Conservation (phyloP, 164 flowering plant genomes). For the Vitis amurensis region DNA sequence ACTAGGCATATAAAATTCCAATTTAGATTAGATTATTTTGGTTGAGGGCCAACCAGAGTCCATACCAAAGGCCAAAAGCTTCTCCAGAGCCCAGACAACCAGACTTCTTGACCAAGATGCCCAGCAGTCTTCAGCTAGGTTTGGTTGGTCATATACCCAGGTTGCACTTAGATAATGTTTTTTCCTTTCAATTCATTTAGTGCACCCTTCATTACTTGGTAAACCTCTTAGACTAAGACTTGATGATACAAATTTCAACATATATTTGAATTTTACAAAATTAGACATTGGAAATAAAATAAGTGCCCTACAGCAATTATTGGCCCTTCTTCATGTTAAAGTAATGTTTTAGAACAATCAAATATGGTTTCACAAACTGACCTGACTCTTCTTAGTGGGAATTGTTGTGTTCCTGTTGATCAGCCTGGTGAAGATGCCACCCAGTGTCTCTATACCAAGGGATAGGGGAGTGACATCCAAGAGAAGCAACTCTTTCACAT, state of each 20-base stretch:
- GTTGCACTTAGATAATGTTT: too few species aligned
- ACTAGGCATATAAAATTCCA: neutral
- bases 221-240: too few species aligned
- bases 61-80: neutral
- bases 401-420: constrained; percentile 68
- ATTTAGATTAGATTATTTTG: neutral
- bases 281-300: too few species aligned
- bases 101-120: neutral
- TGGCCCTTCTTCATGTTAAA: too few species aligned
- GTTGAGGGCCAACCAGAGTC: neutral
- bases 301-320: too few species aligned
- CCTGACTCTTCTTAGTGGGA: constrained; percentile 82
- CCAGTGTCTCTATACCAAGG: constrained; percentile 75
- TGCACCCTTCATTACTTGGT: too few species aligned
- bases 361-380: constrained; percentile 13
- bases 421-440: constrained; percentile 67
- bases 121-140: neutral
- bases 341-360: neutral
- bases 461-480: constrained; percentile 71
- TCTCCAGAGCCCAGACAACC: neutral
- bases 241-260: too few species aligned
- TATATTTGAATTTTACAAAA: too few species aligned
- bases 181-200: too few species aligned
- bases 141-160: too few species aligned
- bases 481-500: constrained; percentile 72